Evolutionary conservation across 345 rosid species (phyloP).

Genomic region (Gossypium raimondii): DNA sequence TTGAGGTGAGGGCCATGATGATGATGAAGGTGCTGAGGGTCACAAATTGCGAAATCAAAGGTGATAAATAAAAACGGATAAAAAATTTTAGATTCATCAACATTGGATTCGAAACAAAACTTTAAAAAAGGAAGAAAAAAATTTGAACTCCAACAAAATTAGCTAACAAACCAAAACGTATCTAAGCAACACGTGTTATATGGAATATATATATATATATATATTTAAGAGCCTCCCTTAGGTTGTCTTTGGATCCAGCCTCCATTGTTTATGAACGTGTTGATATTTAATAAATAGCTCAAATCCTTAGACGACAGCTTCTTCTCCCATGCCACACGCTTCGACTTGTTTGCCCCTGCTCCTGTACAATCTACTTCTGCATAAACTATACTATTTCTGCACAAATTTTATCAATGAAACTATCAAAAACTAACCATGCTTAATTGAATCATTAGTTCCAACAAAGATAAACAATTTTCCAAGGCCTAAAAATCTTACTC

Average conservation of each 20-base stretch:
- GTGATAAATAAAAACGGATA: too few relatives aligned
- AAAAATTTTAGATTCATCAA: too few relatives aligned
- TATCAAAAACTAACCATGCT: neutral
- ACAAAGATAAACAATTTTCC: neutral
- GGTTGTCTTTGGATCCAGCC: neutral
- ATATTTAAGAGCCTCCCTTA: neutral
- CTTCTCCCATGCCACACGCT: slow-evolving; percentile 9
- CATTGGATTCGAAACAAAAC: too few relatives aligned
- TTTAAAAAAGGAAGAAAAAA: too few relatives aligned
- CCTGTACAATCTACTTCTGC: neutral
- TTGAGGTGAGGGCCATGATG: too few relatives aligned
- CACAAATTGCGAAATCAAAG: too few relatives aligned
- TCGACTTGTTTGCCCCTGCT: neutral
- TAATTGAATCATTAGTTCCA: neutral
- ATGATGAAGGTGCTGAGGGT: too few relatives aligned
- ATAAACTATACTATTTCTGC: neutral
- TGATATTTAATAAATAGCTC: neutral
- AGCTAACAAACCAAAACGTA: too few relatives aligned
- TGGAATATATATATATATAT: neutral
- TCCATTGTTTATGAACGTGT: neutral
- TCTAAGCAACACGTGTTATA: neutral
- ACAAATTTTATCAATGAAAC: neutral
- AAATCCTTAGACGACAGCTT: neutral
- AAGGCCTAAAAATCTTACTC: neutral
- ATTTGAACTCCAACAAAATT: too few relatives aligned